Evolutionary conservation across 1,139 yeast genomes (phyloP).

Genomic region (Chernovozyma sophiae-reginae): DNA sequence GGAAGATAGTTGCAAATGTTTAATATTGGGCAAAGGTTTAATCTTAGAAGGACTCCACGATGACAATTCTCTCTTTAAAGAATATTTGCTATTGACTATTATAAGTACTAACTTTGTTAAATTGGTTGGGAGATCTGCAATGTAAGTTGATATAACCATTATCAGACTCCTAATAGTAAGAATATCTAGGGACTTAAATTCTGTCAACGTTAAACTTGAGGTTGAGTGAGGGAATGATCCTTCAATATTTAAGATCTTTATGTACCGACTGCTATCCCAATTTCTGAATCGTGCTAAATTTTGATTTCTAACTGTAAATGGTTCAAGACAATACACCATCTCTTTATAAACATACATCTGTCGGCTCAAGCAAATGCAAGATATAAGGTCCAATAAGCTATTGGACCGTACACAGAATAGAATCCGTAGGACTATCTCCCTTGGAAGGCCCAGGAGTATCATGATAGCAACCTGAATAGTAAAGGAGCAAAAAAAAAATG

Average conservation of each 20-base stretch:
- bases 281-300: neutral
- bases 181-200: neutral
- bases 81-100: too few relatives aligned
- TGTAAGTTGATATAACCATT: neutral
- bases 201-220: too few relatives aligned
- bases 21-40: neutral
- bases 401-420: conserved; percentile 6
- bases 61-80: too few relatives aligned
- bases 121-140: neutral
- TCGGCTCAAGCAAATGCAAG: neutral
- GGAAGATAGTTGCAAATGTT: conserved; percentile 1
- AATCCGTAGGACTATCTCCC: conserved; percentile 13
- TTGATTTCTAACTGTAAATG: conserved; percentile 1
- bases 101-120: neutral
- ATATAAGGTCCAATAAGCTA: neutral
- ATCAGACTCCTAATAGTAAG: neutral
- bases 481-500: too few relatives aligned
- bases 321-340: neutral
- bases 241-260: neutral
- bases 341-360: neutral
- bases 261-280: neutral
- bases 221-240: neutral
- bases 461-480: too few relatives aligned
- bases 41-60: too few relatives aligned
- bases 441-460: conserved; percentile 16